Evolutionary conservation across 1,139 yeast species (phyloP).

Genomic region (Blastobotrys petasosporus): DNA sequence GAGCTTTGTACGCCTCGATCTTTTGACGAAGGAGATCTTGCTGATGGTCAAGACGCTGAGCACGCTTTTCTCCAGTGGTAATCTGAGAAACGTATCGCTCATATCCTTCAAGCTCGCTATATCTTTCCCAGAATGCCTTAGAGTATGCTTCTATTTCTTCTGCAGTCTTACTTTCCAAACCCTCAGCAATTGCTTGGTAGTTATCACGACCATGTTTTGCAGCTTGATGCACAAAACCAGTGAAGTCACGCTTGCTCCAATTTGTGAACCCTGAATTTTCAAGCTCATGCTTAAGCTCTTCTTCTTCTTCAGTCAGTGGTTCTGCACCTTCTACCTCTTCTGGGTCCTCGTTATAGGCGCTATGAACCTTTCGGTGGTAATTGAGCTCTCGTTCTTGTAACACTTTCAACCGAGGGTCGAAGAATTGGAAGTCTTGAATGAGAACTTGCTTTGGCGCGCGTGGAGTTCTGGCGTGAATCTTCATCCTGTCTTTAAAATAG

Average conservation of each 20-base stretch:
- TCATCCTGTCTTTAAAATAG: constrained; percentile 72
- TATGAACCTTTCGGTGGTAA: constrained; percentile 62
- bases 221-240: constrained; percentile 74
- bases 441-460: constrained; percentile 48
- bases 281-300: constrained; percentile 52
- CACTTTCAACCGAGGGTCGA: constrained; percentile 57
- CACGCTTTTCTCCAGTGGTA: constrained; percentile 80
- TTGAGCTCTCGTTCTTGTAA: constrained; percentile 75
- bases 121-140: constrained; percentile 71
- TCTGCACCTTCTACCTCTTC: constrained; percentile 51
- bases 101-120: constrained; percentile 70
- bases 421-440: constrained; percentile 83
- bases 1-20: constrained; percentile 57
- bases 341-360: constrained; percentile 42
- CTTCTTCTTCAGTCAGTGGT: constrained; percentile 77
- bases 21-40: constrained; percentile 60
- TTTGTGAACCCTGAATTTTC: constrained; percentile 61
- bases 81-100: constrained; percentile 81
- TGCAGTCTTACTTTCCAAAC: constrained; percentile 54
- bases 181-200: constrained; percentile 55
- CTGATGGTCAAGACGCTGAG: constrained; percentile 58
- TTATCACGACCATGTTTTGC: constrained; percentile 76
- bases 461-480: constrained; percentile 38
- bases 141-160: constrained; percentile 74
- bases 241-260: constrained; percentile 90